phyloP scores from a whole-genome alignment of 345 rosid genomes.

The Brassica rapa region DNA sequence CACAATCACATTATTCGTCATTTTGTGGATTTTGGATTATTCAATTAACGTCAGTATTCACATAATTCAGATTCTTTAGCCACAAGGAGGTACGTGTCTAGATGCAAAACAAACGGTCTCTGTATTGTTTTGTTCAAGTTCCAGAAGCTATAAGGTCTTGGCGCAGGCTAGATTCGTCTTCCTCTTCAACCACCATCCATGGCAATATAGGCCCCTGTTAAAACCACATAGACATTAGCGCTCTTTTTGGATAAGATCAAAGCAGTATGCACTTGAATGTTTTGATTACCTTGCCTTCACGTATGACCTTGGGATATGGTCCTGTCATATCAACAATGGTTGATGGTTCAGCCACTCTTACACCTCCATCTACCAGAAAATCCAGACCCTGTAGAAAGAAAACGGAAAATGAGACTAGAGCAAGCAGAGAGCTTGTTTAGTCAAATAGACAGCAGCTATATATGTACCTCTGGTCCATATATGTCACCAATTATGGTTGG shows the following conservation, averaged over 20 bases:
- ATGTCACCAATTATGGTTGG: slow-evolving; percentile 75
- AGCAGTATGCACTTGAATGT: not conserved
- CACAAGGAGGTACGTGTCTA: not conserved
- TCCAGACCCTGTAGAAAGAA: slow-evolving; percentile 69
- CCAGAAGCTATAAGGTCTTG: slow-evolving; percentile 49
- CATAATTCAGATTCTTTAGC: slow-evolving; percentile 9
- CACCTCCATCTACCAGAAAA: slow-evolving; percentile 85
- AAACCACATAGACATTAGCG: slow-evolving; percentile 31
- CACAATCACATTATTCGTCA: not conserved
- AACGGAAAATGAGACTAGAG: slow-evolving; percentile 13
- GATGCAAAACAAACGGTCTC: not conserved
- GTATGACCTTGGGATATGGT: slow-evolving; percentile 59
- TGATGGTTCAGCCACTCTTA: slow-evolving; percentile 89
- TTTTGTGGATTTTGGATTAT: not conserved
- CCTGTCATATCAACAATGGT: slow-evolving; percentile 90
- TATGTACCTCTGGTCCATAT: slow-evolving; percentile 84
- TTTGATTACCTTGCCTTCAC: slow-evolving; percentile 72
- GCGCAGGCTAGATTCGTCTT: slow-evolving; percentile 32
- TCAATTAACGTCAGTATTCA: not conserved
- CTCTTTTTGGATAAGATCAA: not conserved
- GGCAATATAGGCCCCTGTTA: slow-evolving; percentile 75
- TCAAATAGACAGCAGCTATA: slow-evolving; percentile 18
- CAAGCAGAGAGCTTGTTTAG: not conserved
- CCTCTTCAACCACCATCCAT: slow-evolving; percentile 74
- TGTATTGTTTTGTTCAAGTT: slow-evolving; percentile 29